Evolutionary conservation across 495 filamentous ascomycete genomes (phyloP), one percentile per base, ranked within the genome.

Genomic region (Aeminium ludgeri): DNA sequence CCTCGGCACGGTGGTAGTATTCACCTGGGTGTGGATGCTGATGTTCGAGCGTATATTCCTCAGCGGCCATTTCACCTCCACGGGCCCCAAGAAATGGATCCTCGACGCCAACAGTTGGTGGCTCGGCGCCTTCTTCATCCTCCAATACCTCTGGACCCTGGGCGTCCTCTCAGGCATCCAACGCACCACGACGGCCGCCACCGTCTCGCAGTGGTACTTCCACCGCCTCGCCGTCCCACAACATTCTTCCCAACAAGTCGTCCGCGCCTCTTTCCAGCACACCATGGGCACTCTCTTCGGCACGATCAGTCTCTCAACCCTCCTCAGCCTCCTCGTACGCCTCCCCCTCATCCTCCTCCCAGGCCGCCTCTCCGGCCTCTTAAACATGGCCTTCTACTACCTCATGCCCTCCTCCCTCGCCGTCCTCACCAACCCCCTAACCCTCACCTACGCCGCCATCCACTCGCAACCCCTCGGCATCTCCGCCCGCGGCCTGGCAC

Each of bases 201-300:
- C 87, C 10, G 89, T 96, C 28, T 86, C 80, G 15, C 91, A 97
- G 57, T 97, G 89, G 89, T 97, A 97, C 57, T 97, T 96, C 59
- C 87, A 96, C 60, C 82, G 89, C 38, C 76, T 92, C 40, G 71
- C 74, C 17, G 73, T 75, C 28, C 85, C 89, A 10, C 68, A 79
- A 15, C 72, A 82, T 8, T 73, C 79, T 2, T 82, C 81, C 0
- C 67, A 70, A 35, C 75, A 81, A 37, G 74, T 96, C 36, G 82
- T 95, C 31, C 69, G 73, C 38, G 86, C 87, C 13, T 86, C 86
- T 18, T 58, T 91, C 35, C 61, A 61, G 8, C 89, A 97, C 60
- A 76, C 85, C 11, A 64, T 72, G 10, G 81, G 80, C 17, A 86
- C 84, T 12, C 70, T 93, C n/a, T 91, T 94, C 52, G 89, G 89